Base-by-base conservation (phyloP, 805 yeast genomes). In the Schizosaccharomyces japonicus region DNA sequence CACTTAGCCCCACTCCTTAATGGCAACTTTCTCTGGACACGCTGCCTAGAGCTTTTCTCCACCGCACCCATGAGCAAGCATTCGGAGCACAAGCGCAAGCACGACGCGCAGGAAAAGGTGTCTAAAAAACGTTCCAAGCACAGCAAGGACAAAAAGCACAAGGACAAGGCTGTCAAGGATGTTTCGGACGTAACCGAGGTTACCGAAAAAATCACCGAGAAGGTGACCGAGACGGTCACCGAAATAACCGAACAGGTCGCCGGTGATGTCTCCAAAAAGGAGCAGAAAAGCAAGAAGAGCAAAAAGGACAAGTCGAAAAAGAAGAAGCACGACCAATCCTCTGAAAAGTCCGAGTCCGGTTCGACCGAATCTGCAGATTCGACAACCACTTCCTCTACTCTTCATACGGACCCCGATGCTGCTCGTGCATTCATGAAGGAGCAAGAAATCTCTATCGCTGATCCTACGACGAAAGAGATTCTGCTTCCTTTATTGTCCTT, bases 401-500 rank as follows among this genome's bases (percentile, higher is more conserved):
- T 26, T 8, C 6, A 17, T n/a, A 19, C 45, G 3, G 44, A 36
- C 17, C 25, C 31, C 2, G 69, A 71, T 55, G 63, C 66, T 11
- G 55, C 60, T 13, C 63, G 63, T 13, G 60, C 53, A 28, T 49
- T 50, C 39, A 65, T 78, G 4, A 71, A 71, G 53, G 57, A 69
- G 5, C 82, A 76, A 6, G 23, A 42, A 2, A 27, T 29, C 15
- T n/a, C n/a, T 8, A 17, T 23, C 27, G 15, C 29, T 21, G 33
- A 42, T 13, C 71, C 85, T 47, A 92, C 81, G 53, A 93, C 81
- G 58, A 75, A 80, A 29, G 60, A 67, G 17, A 29, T 15, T 17
- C 59, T 79, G 47, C 70, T 76, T 52, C 96, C 96, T 7, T 63
- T 78, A 23, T 61, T 87, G 48, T 61, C 76, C 5, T 85, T 90